phyloP scores from a whole-genome alignment of 306 rosid species.

The Citrullus amarus region DNA sequence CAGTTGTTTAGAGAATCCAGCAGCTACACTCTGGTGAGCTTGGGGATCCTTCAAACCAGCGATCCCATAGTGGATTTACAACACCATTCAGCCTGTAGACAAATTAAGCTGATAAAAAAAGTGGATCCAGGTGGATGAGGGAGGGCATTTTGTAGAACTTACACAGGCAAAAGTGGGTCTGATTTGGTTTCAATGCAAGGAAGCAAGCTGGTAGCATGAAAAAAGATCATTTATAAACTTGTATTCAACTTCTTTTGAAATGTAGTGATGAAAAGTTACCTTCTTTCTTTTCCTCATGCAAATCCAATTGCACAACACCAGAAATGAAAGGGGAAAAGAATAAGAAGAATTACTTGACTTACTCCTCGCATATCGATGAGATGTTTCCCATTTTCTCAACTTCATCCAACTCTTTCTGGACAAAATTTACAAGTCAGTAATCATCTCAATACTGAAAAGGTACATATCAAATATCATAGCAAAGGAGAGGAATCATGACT shows the following conservation, averaged over 20 bases:
- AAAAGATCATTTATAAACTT: not conserved
- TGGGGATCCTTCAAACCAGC: constrained; percentile 81
- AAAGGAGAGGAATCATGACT: not conserved
- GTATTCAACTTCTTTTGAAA: not conserved
- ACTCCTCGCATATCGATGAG: constrained; percentile 57
- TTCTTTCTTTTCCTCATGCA: not conserved
- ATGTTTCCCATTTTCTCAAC: constrained; percentile 49
- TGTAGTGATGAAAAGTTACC: not conserved
- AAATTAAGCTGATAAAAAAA: not conserved
- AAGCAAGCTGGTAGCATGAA: constrained; percentile 31
- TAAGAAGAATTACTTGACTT: constrained; percentile 24
- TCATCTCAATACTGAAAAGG: not conserved
- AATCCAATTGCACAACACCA: not conserved
- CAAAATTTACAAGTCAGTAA: constrained; percentile 4
- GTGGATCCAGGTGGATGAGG: not conserved
- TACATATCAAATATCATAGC: not conserved
- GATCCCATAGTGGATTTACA: constrained; percentile 47
- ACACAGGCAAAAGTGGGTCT: constrained; percentile 69
- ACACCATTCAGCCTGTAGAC: constrained; percentile 51
- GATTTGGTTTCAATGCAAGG: constrained; percentile 31
- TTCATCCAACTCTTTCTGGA: constrained; percentile 67
- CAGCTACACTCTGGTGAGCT: constrained; percentile 55
- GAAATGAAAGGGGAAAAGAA: not conserved
- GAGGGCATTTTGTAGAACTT: constrained; percentile 18
- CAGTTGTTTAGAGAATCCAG: constrained; percentile 37